Conservation (phyloP, 768 basidiomycete genomes). For the Chalciporus piperatus region DNA sequence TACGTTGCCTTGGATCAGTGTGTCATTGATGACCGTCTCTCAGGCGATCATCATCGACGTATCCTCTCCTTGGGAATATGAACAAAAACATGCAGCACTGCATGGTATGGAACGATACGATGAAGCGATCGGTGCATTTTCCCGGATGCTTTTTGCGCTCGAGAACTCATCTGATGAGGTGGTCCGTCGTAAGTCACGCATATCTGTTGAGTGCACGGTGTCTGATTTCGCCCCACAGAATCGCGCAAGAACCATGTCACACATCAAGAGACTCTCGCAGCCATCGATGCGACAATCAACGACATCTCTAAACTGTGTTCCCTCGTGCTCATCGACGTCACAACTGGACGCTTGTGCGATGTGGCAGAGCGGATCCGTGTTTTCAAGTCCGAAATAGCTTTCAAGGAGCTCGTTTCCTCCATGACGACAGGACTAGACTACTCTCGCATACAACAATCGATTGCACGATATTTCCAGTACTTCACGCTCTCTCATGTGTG, state of each 20-base stretch:
- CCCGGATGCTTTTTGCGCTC: slow-evolving; percentile 3
- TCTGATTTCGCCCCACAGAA: too few species aligned
- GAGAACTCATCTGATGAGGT: slow-evolving; percentile 4
- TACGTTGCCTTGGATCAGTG: too few species aligned
- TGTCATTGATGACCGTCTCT: not conserved
- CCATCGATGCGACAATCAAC: slow-evolving; percentile 2
- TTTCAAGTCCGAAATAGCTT: slow-evolving; percentile 7
- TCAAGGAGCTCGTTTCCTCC: slow-evolving; percentile 10
- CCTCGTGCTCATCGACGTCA: slow-evolving; percentile 8
- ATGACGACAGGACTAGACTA: slow-evolving; percentile 7
- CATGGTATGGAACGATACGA: slow-evolving; percentile 5
- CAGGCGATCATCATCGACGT: slow-evolving; percentile 6
- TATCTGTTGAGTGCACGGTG: too few species aligned
- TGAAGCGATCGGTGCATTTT: slow-evolving; percentile 6
- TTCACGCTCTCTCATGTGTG: slow-evolving; percentile 13
- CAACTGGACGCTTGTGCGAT: slow-evolving; percentile 7
- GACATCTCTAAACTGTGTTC: slow-evolving; percentile 6
- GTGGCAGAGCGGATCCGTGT: slow-evolving; percentile 2
- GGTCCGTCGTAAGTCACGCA: too few species aligned
- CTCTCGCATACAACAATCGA: slow-evolving; percentile 1
- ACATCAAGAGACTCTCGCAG: not conserved
- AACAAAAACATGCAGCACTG: slow-evolving; percentile 7
- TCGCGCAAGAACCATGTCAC: not conserved
- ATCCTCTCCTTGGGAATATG: too few species aligned
- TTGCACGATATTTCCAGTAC: slow-evolving; percentile 12